Evolutionary conservation across 2,329 filamentous ascomycete genomes (phyloP).

Genomic region (Aspergillus clavatus): DNA sequence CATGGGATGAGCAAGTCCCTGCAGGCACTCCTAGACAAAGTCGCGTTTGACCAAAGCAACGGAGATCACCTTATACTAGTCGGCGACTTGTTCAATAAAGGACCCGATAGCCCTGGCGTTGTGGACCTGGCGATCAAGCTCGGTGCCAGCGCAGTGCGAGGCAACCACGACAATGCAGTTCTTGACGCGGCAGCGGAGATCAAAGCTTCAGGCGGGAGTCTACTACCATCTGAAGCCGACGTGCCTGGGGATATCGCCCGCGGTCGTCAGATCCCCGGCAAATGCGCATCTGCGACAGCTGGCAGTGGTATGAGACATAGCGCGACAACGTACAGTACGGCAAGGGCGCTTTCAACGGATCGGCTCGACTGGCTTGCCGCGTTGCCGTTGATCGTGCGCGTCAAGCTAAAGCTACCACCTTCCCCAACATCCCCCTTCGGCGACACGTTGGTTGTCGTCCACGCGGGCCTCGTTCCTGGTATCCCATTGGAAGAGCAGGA

Average conservation of each 20-base stretch:
- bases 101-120: conserved; percentile 18
- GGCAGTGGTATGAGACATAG: not conserved
- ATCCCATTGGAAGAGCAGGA: conserved; percentile 16
- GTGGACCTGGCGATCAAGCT: conserved; percentile 18
- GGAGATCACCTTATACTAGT: conserved; percentile 19
- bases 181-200: conserved; percentile 16
- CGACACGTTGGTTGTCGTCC: conserved; percentile 14
- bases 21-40: conserved; percentile 12
- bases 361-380: conserved; percentile 19
- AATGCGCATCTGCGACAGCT: not conserved
- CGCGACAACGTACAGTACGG: conserved; percentile 8
- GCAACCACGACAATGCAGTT: conserved; percentile 23
- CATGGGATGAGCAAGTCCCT: conserved; percentile 19
- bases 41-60: conserved; percentile 11
- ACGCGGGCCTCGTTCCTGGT: conserved; percentile 18
- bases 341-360: conserved; percentile 7
- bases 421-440: conserved; percentile 4
- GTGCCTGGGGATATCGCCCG: not conserved
- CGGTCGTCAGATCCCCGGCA: not conserved
- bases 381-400: conserved; percentile 18
- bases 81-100: conserved; percentile 21
- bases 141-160: conserved; percentile 20
- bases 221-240: not conserved
- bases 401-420: conserved; percentile 13
- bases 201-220: not conserved